Base-by-base conservation (phyloP, 2,329 filamentous ascomycete species). In the Mycosphaerella sp. region DNA sequence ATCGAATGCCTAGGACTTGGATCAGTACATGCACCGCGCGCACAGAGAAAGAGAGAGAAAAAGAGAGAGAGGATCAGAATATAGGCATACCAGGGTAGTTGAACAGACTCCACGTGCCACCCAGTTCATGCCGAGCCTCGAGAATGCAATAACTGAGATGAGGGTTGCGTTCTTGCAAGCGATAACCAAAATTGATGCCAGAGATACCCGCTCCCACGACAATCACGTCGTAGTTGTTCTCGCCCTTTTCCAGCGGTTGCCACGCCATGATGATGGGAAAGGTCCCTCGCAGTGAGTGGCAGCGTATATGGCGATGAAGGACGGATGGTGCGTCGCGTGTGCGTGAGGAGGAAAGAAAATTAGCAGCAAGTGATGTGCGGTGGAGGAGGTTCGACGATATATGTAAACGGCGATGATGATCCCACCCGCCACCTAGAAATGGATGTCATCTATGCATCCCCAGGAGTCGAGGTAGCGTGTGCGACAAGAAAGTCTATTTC, bases 21-120 rank as follows among this genome's bases (percentile, higher is more conserved):
- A 36, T 44, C 21, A 36, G 2, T 26, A 23, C 7, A 17, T 21
- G 29, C 10, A n/a, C 11, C 8, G 7, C 2, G 14, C 14, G 14
- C 14, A 17, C 14, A 17, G 21, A 21, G 21, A 21, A 21, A 4
- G 21, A 21, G 21, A 21, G 21, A 21, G 21, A 21, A 21, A 21
- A 21, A 4, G 21, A 21, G 3, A 21, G 21, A 21, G 21, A 43
- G 12, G 14, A 21, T 14, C 6, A 14, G 14, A 21, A 10, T 12
- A 6, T 29, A 2, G 41, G 26, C 46, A 39, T 46, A 61, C 60
- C 65, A 0, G 86, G 87, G 62, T 89, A 92, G 40, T 78, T 80
- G 73, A 89, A 92, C 2, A 90, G 72, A 63, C 86, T 83, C 87
- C 87, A 91, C 0, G 87, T 92, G 1, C 88, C 87, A 1, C 87